Evolutionary conservation across 192 early-diverging fungal species (phyloP), one percentile per base, ranked within the genome.

Genomic region (Glomus cerebriforme): DNA sequence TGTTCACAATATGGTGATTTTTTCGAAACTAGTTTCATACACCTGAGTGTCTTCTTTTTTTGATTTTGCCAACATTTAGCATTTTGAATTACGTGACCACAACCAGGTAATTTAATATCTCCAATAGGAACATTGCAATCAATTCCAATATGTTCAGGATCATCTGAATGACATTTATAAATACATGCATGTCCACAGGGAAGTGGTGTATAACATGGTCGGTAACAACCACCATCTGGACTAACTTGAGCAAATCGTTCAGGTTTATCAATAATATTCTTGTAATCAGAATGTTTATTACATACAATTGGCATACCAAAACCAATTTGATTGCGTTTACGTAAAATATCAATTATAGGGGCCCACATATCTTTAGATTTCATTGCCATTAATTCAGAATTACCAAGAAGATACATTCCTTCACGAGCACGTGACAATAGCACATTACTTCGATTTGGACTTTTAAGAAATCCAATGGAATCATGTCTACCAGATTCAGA

Each of bases 341-440:
- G 59, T 12, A 88, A 69, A 17, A 85, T 79, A 9, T 81, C 19
- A 8, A 90, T 81, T 17, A 90, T 82, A 0, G 35, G 62, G 39
- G 79, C 77, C 88, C 88, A 90, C 7, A 87, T 80, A 1, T 66
- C 26, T 19, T 22, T 54, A 15, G 77, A 67, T 15, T 72, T 35
- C 1, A 68, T 49, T 47, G 47, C 64, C 76, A 89, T 83, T 1
- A 89, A 72, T 0, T 59, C 43, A 1, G 85, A 76, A 32, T 89
- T 86, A 0, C 90, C 90, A 31, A 91, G 54, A 17, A 91, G 72
- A 45, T 81, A 91, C 87, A 91, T 86, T 6, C 90, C 90, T 75
- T 91, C 89, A 37, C 86, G 70, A 1, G 90, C 90, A 31, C 90
- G 81, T 17, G 89, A 90, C 1, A 90, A 47, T 9, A 90, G 60